Base-by-base conservation (phyloP, 345 rosid species). In the Boechera stricta region DNA sequence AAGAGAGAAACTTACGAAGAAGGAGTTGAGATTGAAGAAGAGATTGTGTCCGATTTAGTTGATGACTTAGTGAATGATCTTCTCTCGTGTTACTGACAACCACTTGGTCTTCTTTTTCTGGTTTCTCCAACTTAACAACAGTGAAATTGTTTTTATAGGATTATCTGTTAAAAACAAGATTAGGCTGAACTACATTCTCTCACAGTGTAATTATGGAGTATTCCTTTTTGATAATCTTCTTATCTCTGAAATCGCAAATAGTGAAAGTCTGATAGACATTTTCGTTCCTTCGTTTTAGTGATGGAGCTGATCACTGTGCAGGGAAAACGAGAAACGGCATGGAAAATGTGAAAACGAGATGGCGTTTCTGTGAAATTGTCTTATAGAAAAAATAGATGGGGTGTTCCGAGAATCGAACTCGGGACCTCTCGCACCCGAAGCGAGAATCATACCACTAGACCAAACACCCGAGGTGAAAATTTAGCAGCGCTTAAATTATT, bases 401-500 rank as follows among this genome's bases (percentile, higher is more conserved):
- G 89, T 82, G 91, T 87, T 88, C 86, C 86, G 88, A 88, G 94
- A 90, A 83, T 87, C 91, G 96, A 91, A 91, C 96, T 88, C 94
- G 83, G 86, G 90, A 79, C 92, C 91, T 87, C 91, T 87, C 88
- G 96, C 92, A 89, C 91, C 97, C 91, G 90, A 91, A 88, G 93
- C 90, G 89, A 87, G 92, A 93, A 89, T 88, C 95, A 91, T 89
- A 87, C 92, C 94, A 89, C 96, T 86, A 87, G 94, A 90, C 92
- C 32, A 42, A 62, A 53, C 48, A 38, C 61, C 61, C 61, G 2
- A 1, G 1, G 15, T 42, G 32, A 0, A 2, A 0, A 0, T 0
- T 0, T 0, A 0, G 0, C 1, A 10, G 9, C 10, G 5, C 11
- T n/a, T 0, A 7, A 13, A 0, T 0, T 1, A 16, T 8, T 10